Evolutionary conservation across 2,329 filamentous ascomycete species (phyloP), one percentile per base, ranked within the genome.

Genomic region (Thielaviopsis punctulata): DNA sequence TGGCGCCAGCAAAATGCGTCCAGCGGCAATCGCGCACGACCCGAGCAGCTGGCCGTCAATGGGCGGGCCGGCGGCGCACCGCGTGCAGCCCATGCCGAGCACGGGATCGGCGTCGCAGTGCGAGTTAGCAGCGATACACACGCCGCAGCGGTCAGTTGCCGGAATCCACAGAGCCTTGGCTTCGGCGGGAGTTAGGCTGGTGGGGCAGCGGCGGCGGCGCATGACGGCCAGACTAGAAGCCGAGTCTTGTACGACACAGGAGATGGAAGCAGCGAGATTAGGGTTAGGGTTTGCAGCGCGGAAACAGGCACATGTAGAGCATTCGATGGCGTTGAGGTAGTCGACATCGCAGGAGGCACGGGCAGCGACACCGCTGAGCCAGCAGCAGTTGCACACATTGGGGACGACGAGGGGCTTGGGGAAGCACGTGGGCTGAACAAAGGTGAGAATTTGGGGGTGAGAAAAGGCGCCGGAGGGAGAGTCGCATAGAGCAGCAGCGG

Each of bases 61-160:
- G 19, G 19, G 41, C 41, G 5, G 41, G 41, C 3, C 4, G 41
- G 41, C 19, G 21, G 41, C 25, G 12, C 45, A 48, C 13, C 27
- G 15, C 22, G n/a, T 27, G n/a, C 45, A 48, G 45, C 19, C 45
- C 19, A 24, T 48, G 27, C 18, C 19, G 8, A 48, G 45, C 2
- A 12, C 23, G 9, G 23, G 21, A 22, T 54, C 52, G 24, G 33
- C 48, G 24, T 54, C 52, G 48, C 52, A 54, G 41, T 41, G 13
- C 12, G 23, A 27, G 21, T 48, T 45, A n/a, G 36, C 25, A 8
- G 5, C 13, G 7, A 24, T 30, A 27, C 52, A 54, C 13, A 4
- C 2, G 22, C 30, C 44, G 48, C 52, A 54, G 44, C 15, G 25
- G 36, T 51, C 43, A 15, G n/a, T 13, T 7, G 12, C 43, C 18